Base-by-base conservation (phyloP, 768 basidiomycete genomes). In the Tylopilus sp. region DNA sequence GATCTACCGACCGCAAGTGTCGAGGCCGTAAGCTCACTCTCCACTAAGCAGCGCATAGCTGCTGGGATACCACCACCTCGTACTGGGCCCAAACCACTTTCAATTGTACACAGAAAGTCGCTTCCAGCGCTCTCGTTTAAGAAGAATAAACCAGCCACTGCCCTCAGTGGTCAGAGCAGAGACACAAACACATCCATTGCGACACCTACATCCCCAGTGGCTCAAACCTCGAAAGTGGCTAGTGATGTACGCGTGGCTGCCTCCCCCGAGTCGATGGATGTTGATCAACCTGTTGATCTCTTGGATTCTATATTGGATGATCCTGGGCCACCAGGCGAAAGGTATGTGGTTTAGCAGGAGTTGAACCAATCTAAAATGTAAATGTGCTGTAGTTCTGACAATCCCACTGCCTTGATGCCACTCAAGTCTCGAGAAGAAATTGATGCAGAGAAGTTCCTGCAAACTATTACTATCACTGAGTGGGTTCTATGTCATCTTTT, bases 31-130 rank as follows among this genome's bases (percentile, higher is more conserved):
- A 75, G 71, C 52, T 72, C 73, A 11, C 71, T 83, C 26, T 70
- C 74, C 31, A 83, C 80, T 2, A 83, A 83, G 60, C 76, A 80
- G 47, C 73, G 79, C 7, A 60, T 83, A 6, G 70, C 73, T 24
- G 71, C 74, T 38, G 71, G 69, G 11, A 75, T 78, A 14, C 62
- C 74, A 22, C 69, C 63, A 10, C 73, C 71, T 21, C 57, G 41
- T 22, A 45, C 64, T 13, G 57, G 56, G 3, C 74, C 79, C 0
- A 81, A 72, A 57, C 65, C 68, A 1, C 64, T 69, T 44, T 58
- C 51, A 37, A 43, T 28, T 13, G 29, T 31, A 24, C 57, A 60
- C n/a, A 61, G 60, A 48, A 71, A 58, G 34, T 47, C 64, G 11
- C 48, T 73, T 38, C 57, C 63, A 43, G 48, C 63, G n/a, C 65